phyloP scores from a whole-genome alignment of 2,329 filamentous ascomycete species.

The Exophiala bonariae region DNA sequence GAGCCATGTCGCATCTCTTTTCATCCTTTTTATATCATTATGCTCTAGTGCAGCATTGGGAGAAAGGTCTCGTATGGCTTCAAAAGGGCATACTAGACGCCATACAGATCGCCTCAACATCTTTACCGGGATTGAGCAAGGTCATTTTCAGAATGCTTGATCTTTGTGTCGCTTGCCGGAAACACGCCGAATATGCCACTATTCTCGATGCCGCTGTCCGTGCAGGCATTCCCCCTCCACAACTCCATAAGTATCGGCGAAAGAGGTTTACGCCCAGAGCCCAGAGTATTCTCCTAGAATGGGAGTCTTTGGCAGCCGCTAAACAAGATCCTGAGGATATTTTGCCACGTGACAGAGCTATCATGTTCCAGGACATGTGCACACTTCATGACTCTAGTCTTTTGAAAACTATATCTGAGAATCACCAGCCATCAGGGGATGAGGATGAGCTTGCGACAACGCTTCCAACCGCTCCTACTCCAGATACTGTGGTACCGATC shows the following conservation, averaged over 20 bases:
- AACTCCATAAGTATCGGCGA: background rate
- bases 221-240: conserved; percentile 16
- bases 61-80: conserved; percentile 23
- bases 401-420: background rate
- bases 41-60: conserved; percentile 20
- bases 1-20: conserved; percentile 19
- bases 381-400: background rate
- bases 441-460: conserved; percentile 11
- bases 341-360: conserved; percentile 7
- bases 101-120: conserved; percentile 13
- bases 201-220: conserved; percentile 23
- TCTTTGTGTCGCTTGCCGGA: conserved; percentile 24
- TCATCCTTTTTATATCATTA: conserved; percentile 24
- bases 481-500: too few relatives aligned
- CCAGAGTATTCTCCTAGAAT: conserved; percentile 20
- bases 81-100: conserved; percentile 17
- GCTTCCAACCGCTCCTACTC: conserved; percentile 3
- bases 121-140: conserved; percentile 12
- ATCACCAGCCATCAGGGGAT: background rate
- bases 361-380: conserved; percentile 12
- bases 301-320: conserved; percentile 15
- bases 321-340: conserved; percentile 4
- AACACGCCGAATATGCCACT: conserved; percentile 19
- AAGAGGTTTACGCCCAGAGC: conserved; percentile 8
- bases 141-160: conserved; percentile 27